Percentiles rank a stretch among this genome's conserved stretches.
Conservation (phyloP, 73 alveolate genomes). For the Paramecium sexaurelia region DNA sequence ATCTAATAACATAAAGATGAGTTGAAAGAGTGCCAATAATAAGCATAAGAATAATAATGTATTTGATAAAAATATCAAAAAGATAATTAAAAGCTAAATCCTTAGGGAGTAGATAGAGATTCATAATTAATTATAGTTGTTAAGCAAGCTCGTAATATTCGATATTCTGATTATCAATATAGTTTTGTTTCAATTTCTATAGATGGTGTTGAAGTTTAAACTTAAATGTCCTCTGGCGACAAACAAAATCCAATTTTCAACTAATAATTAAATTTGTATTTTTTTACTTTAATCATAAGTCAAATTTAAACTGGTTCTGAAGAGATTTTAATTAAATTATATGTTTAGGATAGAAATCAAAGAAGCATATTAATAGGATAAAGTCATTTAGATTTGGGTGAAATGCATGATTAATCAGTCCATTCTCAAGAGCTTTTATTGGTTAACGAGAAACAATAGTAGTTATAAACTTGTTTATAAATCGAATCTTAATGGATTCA, state of each 20-base stretch:
- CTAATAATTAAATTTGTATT: constrained; percentile 12
- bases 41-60: constrained; percentile 16
- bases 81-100: constrained; percentile 3
- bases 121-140: neutral
- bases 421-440: neutral
- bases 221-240: neutral
- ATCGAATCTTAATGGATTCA: constrained; percentile 51
- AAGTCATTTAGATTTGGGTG: constrained; percentile 17
- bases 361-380: neutral
- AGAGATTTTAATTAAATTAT: neutral
- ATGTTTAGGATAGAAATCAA: constrained; percentile 17
- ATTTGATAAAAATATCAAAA: neutral
- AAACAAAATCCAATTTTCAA: constrained; percentile 18
- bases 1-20: neutral
- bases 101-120: constrained; percentile 50
- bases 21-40: neutral
- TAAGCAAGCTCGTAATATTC: neutral
- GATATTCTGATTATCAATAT: neutral
- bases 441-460: neutral
- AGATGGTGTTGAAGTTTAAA: neutral
- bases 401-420: constrained; percentile 37
- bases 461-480: neutral
- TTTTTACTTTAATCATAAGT: neutral
- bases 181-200: neutral
- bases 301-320: constrained; percentile 9